Conservation (phyloP, 2,329 filamentous ascomycete genomes). For the Annulohypoxylon truncatum region DNA sequence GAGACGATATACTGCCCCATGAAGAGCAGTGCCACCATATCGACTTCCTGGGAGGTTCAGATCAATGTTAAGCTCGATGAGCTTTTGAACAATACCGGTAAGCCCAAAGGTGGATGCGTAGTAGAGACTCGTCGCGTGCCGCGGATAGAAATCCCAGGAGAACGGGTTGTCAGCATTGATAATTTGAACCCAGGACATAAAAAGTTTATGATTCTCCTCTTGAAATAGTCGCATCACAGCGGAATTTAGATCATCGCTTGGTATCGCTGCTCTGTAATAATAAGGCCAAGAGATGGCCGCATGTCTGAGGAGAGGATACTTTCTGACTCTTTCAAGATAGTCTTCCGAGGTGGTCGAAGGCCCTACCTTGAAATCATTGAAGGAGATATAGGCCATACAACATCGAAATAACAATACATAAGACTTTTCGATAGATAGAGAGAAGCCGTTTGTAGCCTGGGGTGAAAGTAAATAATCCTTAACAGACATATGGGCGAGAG, state of each 20-base stretch:
- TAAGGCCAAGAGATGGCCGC: constrained; percentile 25
- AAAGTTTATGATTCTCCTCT: background rate
- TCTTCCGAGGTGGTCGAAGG: constrained; percentile 5
- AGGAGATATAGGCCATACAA: constrained; percentile 26
- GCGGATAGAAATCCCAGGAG: constrained; percentile 24
- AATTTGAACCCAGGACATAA: constrained; percentile 31
- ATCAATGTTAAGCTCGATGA: background rate
- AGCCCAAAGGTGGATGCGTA: constrained; percentile 32
- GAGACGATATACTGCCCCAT: constrained; percentile 19
- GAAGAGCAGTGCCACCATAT: constrained; percentile 30
- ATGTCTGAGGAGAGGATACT: constrained; percentile 12
- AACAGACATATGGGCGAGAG: constrained; percentile 24
- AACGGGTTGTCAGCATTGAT: constrained; percentile 21
- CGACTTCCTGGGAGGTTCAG: constrained; percentile 22
- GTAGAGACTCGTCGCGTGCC: constrained; percentile 28
- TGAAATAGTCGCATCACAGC: constrained; percentile 1
- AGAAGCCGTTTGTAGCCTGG: background rate
- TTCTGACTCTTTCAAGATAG: constrained; percentile 5
- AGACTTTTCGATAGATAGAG: background rate
- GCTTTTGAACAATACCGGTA: background rate
- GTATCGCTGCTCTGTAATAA: constrained; percentile 11
- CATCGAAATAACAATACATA: background rate
- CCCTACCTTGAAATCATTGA: constrained; percentile 1
- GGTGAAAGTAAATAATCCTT: constrained; percentile 24
- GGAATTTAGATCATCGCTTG: background rate